Evolutionary conservation across 345 rosid genomes (phyloP), one percentile per base, ranked within the genome.

Genomic region (Murraya paniculata): DNA sequence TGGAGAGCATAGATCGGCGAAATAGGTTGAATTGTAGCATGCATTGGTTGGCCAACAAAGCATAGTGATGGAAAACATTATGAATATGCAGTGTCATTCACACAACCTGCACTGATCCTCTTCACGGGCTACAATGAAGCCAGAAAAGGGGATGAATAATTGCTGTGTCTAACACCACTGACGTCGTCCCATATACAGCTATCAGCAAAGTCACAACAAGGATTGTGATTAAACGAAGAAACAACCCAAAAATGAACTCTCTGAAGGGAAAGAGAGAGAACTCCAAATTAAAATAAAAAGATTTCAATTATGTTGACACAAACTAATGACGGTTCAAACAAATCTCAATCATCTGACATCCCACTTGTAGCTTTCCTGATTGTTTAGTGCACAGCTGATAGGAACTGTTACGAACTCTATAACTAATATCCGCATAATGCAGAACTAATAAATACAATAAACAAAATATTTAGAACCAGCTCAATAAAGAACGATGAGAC

Each of bases 381-480:
- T 65, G 28, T 66, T 18, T 4, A 66, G 72, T 13, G 39, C 64
- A 55, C 38, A 66, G 64, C 72, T 10, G 48, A 24, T 36, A 65
- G 53, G 33, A 28, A 25, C 56, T n/a, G 6, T n/a, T 35, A 50
- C 33, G 7, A 33, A 66, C 53, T 65, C 62, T 18, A 50, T 5
- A 64, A 25, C 39, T 58, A 77, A 57, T 68, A 62, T 68, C 21
- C 21, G 58, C 68, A 77, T 38, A 69, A 45, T 14, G n/a, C 65
- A 68, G 36, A 36, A 57, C 36, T 24, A 31, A 48, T 19, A 14
- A 72, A 24, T 78, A 36, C 35, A 61, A 70, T 7, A 62, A 25
- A 79, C 10, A 36, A 39, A 33, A 21, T 72, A 31, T 72, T 72
- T 53, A 24, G 19, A 66, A 68, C 38, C 7, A 55, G 28, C 67